A percentile compares a stretch with the other conserved stretches of the same genome.
These are phyloP conservation scores for Paracoccidioides brasiliensis DNA, from an alignment of 2,329 filamentous ascomycete genomes.

Conservation along the genomic window DNA sequence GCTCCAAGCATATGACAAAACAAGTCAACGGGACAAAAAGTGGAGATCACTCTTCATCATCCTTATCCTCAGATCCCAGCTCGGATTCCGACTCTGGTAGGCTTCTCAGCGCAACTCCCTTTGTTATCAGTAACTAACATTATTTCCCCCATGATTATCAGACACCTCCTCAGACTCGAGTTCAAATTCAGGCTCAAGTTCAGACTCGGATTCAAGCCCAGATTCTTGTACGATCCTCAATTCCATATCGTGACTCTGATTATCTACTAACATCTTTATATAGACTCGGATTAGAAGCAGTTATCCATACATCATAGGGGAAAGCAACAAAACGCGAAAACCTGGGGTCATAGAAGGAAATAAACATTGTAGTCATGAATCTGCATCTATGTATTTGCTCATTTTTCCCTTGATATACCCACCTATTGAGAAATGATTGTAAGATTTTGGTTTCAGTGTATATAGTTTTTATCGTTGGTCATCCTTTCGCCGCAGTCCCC, in stretches of 20 bases:
- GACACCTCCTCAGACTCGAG: conserved; percentile 2
- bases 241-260: not conserved
- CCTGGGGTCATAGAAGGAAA: not conserved
- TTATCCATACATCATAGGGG: no score
- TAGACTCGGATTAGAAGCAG: not conserved
- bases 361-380: not conserved
- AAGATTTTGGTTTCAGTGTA: not conserved
- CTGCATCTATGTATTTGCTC: not conserved
- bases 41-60: not conserved
- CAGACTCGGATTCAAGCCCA: no score
- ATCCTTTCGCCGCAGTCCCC: not conserved
- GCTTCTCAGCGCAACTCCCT: not conserved
- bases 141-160: not conserved
- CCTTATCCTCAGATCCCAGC: conserved; percentile 1
- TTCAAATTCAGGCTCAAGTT: conserved; percentile 3
- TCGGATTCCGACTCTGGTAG: conserved; percentile 7
- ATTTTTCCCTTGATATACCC: not conserved
- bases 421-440: not conserved
- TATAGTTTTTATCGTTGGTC: not conserved
- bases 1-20: not conserved
- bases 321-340: no score
- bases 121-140: not conserved
- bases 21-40: not conserved
- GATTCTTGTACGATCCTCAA: not conserved
- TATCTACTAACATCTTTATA: not conserved